These are phyloP conservation scores for Olyra latifolia DNA, from an alignment of 176 grass and related monocot genomes.

Conservation along the genomic window DNA sequence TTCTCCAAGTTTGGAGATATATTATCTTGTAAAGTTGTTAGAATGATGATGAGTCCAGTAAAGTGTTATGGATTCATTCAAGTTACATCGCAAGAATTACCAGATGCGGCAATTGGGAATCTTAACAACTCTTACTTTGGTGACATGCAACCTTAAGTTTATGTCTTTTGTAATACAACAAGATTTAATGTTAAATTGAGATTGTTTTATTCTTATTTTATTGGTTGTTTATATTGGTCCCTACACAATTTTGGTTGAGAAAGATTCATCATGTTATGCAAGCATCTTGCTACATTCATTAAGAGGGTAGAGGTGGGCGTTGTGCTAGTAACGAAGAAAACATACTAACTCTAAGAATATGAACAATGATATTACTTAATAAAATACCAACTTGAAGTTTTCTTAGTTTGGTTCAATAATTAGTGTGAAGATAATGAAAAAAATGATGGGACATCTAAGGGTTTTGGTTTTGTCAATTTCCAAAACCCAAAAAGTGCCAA, in stretches of 20 bases:
- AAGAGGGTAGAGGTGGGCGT: slow-evolving; percentile 68
- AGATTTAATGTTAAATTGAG: background rate
- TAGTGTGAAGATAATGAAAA: slow-evolving; percentile 66
- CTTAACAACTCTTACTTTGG: slow-evolving; percentile 55
- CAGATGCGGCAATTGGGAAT: slow-evolving; percentile 51
- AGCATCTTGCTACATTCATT: slow-evolving; percentile 66
- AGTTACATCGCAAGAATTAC: slow-evolving; percentile 52
- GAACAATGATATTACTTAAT: slow-evolving; percentile 69
- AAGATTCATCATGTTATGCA: slow-evolving; percentile 7
- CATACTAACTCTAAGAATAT: slow-evolving; percentile 86
- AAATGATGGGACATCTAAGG: slow-evolving; percentile 63
- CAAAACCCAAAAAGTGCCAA: slow-evolving; percentile 63
- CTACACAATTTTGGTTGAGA: too few species aligned
- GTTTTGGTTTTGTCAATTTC: slow-evolving; percentile 87
- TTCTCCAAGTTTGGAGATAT: slow-evolving; percentile 72
- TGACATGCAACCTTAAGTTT: slow-evolving; percentile 55
- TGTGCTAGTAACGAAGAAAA: slow-evolving; percentile 46
- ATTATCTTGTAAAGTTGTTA: slow-evolving; percentile 74
- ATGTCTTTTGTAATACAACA: background rate
- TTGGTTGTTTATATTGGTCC: background rate
- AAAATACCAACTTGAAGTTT: slow-evolving; percentile 76
- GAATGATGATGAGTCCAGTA: slow-evolving; percentile 56
- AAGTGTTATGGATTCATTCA: slow-evolving; percentile 80
- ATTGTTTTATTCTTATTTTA: background rate
- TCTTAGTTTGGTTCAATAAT: slow-evolving; percentile 59